Conservation (phyloP, 2,329 filamentous ascomycete genomes). For the Xylaria sp. region DNA sequence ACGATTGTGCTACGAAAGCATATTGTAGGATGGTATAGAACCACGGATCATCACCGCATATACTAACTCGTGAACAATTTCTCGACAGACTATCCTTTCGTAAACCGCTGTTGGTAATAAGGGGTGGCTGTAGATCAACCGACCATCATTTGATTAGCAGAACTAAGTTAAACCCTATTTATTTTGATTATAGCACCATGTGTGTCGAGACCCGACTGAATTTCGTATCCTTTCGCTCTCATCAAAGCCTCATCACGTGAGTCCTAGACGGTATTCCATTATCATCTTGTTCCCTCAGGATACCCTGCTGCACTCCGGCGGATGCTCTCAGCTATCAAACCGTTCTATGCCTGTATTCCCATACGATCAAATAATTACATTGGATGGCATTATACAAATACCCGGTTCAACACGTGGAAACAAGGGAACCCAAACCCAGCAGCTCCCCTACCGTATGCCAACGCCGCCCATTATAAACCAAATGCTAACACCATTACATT, state of each 20-base stretch:
- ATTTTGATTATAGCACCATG: too few species aligned
- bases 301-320: neutral
- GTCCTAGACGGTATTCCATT: neutral
- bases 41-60: too few species aligned
- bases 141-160: too few species aligned
- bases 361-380: neutral
- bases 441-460: slow-evolving; percentile 13
- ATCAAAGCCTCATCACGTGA: neutral
- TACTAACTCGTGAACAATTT: too few species aligned
- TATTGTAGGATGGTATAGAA: too few species aligned
- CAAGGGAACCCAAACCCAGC: slow-evolving; percentile 1
- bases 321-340: neutral
- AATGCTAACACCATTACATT: slow-evolving; percentile 7
- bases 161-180: too few species aligned
- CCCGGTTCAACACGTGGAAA: neutral
- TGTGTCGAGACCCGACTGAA: neutral
- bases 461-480: slow-evolving; percentile 17
- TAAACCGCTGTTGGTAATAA: too few species aligned
- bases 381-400: neutral
- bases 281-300: neutral
- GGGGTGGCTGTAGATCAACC: too few species aligned
- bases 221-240: neutral
- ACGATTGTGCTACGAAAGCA: too few species aligned
- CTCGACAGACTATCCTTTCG: too few species aligned
- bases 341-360: neutral